A percentile compares a stretch with the other conserved stretches of the same genome.
phyloP scores from a whole-genome alignment of 257 asterid species.

The Dorcoceras hygrometricum region DNA sequence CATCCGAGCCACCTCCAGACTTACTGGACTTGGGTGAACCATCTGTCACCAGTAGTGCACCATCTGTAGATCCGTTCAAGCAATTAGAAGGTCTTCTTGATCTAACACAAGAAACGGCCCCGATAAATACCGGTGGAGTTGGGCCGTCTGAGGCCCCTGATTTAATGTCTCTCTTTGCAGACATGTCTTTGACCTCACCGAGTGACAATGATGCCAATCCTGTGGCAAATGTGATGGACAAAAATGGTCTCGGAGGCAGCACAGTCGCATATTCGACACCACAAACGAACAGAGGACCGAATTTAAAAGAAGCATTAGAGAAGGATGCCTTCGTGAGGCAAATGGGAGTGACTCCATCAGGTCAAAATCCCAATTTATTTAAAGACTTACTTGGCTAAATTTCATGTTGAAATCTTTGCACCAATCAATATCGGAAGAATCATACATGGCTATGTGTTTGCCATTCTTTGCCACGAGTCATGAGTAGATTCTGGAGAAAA shows the following conservation, averaged over 20 bases:
- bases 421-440: slow-evolving; percentile 13
- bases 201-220: slow-evolving; percentile 28
- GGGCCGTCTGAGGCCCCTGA: slow-evolving; percentile 45
- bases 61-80: slow-evolving; percentile 72
- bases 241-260: slow-evolving; percentile 44
- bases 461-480: slow-evolving; percentile 15
- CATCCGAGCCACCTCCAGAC: slow-evolving; percentile 77
- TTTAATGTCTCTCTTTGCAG: slow-evolving; percentile 58
- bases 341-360: slow-evolving; percentile 81
- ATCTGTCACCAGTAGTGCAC: slow-evolving; percentile 35
- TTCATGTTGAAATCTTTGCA: slow-evolving; percentile 13
- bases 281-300: slow-evolving; percentile 63
- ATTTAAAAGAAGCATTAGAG: slow-evolving; percentile 65
- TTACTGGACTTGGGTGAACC: slow-evolving; percentile 89
- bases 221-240: slow-evolving; percentile 28
- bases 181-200: slow-evolving; percentile 44
- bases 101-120: slow-evolving; percentile 40
- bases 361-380: slow-evolving; percentile 87
- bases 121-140: slow-evolving; percentile 36
- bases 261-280: slow-evolving; percentile 27
- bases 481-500: slow-evolving; percentile 23
- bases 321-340: slow-evolving; percentile 94
- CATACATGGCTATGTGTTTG: slow-evolving; percentile 1
- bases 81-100: slow-evolving; percentile 90
- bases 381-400: slow-evolving; percentile 72